phyloP scores from a whole-genome alignment of 768 basidiomycete species.

The Rhizopogon vinicolor region DNA sequence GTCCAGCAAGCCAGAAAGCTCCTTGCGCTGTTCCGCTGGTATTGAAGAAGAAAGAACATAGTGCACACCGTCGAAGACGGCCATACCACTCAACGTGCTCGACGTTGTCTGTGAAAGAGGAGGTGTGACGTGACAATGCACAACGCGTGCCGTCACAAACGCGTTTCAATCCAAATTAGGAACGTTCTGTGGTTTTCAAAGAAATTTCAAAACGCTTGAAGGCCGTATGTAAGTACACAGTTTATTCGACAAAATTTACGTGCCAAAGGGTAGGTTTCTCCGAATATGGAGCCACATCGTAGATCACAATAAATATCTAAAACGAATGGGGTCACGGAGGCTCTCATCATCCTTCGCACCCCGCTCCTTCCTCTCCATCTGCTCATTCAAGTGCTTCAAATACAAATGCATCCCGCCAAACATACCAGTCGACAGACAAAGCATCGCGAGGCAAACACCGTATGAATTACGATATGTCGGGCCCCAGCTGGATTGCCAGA shows the following conservation, averaged over 20 bases:
- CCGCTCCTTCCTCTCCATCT: not conserved
- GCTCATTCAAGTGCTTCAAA: not conserved
- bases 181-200: too few relatives aligned
- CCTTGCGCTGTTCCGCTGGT: slow-evolving; percentile 30
- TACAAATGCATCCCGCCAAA: not conserved
- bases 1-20: slow-evolving; percentile 46
- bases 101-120: not conserved
- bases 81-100: slow-evolving; percentile 11
- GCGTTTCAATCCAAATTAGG: not conserved
- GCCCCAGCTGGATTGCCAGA: slow-evolving; percentile 63
- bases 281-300: too few relatives aligned
- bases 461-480: slow-evolving; percentile 64
- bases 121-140: slow-evolving; percentile 1
- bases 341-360: not conserved
- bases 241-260: too few relatives aligned
- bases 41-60: slow-evolving; percentile 52
- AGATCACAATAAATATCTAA: not conserved
- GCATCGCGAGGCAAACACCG: slow-evolving; percentile 54
- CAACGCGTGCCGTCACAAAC: slow-evolving; percentile 1
- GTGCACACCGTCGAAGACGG: slow-evolving; percentile 36
- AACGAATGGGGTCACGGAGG: not conserved
- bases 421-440: not conserved
- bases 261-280: too few relatives aligned
- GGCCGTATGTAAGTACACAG: too few relatives aligned
- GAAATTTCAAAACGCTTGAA: too few relatives aligned